Evolutionary conservation across 208 protist species (phyloP), one percentile per base, ranked within the genome.

Genomic region (Crithidia sp.): DNA sequence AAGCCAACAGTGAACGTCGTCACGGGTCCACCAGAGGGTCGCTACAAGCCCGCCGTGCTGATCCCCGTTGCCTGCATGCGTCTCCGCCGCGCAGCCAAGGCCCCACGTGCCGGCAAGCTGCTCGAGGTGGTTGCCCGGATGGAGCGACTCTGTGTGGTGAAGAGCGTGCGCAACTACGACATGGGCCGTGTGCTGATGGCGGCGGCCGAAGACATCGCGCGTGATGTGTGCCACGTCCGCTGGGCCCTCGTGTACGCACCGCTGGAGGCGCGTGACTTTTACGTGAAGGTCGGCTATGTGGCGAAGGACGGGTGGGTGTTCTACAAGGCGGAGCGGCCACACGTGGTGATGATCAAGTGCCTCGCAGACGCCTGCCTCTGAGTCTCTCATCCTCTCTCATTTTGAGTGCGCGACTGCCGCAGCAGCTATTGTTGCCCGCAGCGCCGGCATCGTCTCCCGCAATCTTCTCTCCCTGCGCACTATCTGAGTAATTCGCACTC

Each of bases 81-180:
- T 7, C 74, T 81, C 43, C 77, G 73, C 16, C 77, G 77, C n/a
- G 73, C 76, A 2, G 67, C 74, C 9, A 76, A 71, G 47, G 70
- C 61, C 36, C 58, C 67, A 8, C 54, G 74, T 36, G 67, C 77
- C 5, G 82, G 82, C 4, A 71, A 76, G 50, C 64, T 83, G 45
- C 40, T 63, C 16, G 76, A 81, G 73, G 69, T 82, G 41, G 68
- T 87, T 1, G 82, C 71, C 2, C 77, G 77, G 19, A 72, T 87
- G n/a, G 85, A 85, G 54, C 79, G 79, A 4, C 45, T 87, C 50
- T 90, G 85, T 57, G 79, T 87, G 56, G 68, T 72, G 41, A 49
- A 10, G 49, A 52, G 59, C 28, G 83, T 81, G 40, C 70, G 85
- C n/a, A 44, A 73, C 45, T 76, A 65, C 44, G 75, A 74, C 8